A percentile compares a stretch with the other conserved stretches of the same genome.
These are phyloP conservation scores for Ochromonas danica DNA, from an alignment of 108 stramenopile genomes.

Conservation along the genomic window DNA sequence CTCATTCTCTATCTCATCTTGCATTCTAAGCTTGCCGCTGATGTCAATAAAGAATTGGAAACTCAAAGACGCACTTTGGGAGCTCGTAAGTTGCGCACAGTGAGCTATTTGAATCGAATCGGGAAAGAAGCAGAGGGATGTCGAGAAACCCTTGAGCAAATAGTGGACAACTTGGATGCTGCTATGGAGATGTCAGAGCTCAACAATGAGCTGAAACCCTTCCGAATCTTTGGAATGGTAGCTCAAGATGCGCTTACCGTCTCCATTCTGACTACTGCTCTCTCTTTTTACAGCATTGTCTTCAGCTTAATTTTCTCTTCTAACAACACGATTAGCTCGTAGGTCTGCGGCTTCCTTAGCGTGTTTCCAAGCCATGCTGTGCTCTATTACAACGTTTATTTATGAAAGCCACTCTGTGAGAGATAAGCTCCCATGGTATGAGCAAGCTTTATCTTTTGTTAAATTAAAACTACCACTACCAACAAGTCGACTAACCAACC, in stretches of 20 bases:
- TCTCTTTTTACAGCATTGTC: neutral
- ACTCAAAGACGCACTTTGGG: neutral
- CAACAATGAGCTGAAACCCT: neutral
- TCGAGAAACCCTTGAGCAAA: too few species aligned
- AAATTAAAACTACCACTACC: too few species aligned
- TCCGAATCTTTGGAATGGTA: neutral
- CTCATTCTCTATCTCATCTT: neutral
- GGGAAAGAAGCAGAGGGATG: too few species aligned
- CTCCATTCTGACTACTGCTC: neutral
- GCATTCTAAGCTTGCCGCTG: neutral
- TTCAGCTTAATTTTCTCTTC: neutral
- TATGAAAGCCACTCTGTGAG: too few species aligned
- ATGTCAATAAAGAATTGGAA: neutral
- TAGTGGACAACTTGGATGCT: neutral
- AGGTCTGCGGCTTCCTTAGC: too few species aligned
- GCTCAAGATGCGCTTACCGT: neutral
- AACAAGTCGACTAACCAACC: too few species aligned
- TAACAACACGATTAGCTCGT: too few species aligned
- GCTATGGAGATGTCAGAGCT: neutral
- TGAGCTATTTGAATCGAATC: too few species aligned
- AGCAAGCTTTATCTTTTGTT: too few species aligned
- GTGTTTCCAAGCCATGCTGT: too few species aligned
- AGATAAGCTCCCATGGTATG: too few species aligned
- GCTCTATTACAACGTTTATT: neutral
- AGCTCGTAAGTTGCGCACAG: neutral